Evolutionary conservation across 1,284 basidiomycete species (phyloP), one percentile per base, ranked within the genome.

Genomic region (Malassezia equina): DNA sequence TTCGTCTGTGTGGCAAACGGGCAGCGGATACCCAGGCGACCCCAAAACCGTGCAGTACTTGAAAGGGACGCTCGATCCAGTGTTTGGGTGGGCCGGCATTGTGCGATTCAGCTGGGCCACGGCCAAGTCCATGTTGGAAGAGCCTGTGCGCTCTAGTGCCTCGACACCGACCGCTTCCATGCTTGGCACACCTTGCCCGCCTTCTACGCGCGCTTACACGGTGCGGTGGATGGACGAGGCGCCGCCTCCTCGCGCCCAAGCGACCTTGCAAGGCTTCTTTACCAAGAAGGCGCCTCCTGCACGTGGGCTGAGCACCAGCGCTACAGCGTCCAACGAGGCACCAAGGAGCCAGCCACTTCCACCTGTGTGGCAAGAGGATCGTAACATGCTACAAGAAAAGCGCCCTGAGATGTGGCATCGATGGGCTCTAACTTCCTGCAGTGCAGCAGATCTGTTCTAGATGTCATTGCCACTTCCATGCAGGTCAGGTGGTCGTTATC

Each of bases 81-180:
- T 90, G 1, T 98, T 98, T 73, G 93, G 93, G 2, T 95, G 84
- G 73, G 90, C 91, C 0, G 86, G 83, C 11, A 78, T 96, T 42
- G 90, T 85, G 4, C 82, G 94, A 12, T 98, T 98, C 77, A 91
- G 88, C 7, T 98, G 93, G 93, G 84, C 86, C 0, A 95, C 93
- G 0, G 83, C 91, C 58, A 93, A 91, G 71, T 82, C 89, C 1
- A 76, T 85, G 7, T 77, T 98, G 13, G 89, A 94, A 41, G 88
- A 88, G 66, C 49, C 40, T n/a, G 41, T 34, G 13, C 25, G 17
- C 23, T 27, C 15, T 12, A 12, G 17, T 21, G 12, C 19, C 12
- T 12, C 27, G 5, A 25, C 34, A 19, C 29, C 21, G 17, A 24
- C 11, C n/a, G 36, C 29, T 15, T 39, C 53, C 19, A n/a, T 40